Evolutionary conservation across 306 rosid species (phyloP).

Genomic region (Cyclanthera cordifolia): DNA sequence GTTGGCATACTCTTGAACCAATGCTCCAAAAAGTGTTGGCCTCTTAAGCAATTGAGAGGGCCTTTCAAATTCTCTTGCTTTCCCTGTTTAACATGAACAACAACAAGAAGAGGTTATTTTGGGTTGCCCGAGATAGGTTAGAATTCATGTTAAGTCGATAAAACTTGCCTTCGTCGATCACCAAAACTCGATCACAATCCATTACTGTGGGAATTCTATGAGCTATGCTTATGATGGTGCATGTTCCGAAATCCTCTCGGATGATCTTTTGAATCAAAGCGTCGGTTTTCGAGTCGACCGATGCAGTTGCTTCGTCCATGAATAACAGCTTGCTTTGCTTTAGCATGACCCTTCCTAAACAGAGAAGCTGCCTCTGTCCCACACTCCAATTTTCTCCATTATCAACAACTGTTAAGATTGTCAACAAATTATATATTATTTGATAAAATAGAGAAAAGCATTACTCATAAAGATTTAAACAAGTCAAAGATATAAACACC

Average conservation of each 20-base stretch:
- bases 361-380: constrained; percentile 20
- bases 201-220: constrained; percentile 19
- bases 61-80: constrained; percentile 7
- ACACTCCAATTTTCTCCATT: constrained; percentile 19
- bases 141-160: background rate
- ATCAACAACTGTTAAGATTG: constrained; percentile 11
- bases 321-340: constrained; percentile 1
- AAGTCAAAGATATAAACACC: background rate
- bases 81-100: background rate
- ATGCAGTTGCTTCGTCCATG: constrained; percentile 19
- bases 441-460: background rate
- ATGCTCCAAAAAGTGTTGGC: constrained; percentile 13
- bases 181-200: constrained; percentile 12
- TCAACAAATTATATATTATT: background rate
- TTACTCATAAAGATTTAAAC: background rate
- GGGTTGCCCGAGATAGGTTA: background rate
- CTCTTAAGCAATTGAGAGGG: constrained; percentile 10
- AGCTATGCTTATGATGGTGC: constrained; percentile 12
- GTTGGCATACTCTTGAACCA: constrained; percentile 11
- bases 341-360: constrained; percentile 10
- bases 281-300: constrained; percentile 10
- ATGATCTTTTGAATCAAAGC: constrained; percentile 13
- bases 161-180: constrained; percentile 13
- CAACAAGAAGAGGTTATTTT: background rate
- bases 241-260: constrained; percentile 3